Percentiles rank a stretch among this genome's conserved stretches.
Evolutionary conservation across 2,329 filamentous ascomycete species (phyloP).

Genomic region (Bimuria novae-zelandiae): DNA sequence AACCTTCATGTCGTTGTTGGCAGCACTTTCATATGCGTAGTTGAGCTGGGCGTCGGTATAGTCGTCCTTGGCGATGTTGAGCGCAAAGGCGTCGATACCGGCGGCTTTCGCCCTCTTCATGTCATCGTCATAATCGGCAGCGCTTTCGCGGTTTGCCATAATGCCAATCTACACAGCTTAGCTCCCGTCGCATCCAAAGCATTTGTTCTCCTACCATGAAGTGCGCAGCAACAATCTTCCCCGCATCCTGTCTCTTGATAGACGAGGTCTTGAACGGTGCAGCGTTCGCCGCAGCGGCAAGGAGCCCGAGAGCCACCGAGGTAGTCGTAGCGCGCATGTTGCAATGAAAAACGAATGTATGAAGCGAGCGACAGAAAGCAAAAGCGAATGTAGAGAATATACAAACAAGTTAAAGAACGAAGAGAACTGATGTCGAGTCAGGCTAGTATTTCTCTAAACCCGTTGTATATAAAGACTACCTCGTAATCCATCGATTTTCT

Average conservation of each 20-base stretch:
- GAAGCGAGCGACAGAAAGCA: conserved; percentile 10
- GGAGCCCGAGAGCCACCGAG: conserved; percentile 21
- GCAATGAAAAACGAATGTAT: not conserved
- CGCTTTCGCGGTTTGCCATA: conserved; percentile 23
- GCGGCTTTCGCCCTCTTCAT: conserved; percentile 34
- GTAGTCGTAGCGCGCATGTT: conserved; percentile 20
- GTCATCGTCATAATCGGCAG: conserved; percentile 33
- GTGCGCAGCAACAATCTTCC: conserved; percentile 31
- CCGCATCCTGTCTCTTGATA: conserved; percentile 15
- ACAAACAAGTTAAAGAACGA: conserved; percentile 6
- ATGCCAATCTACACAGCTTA: conserved; percentile 32
- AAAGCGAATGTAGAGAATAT: not conserved
- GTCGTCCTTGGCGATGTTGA: conserved; percentile 33
- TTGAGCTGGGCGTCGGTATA: conserved; percentile 28
- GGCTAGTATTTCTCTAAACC: not conserved
- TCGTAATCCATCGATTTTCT: not conserved
- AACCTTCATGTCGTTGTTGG: conserved; percentile 31
- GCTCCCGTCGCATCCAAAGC: not conserved
- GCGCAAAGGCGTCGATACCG: conserved; percentile 40
- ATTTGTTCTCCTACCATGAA: conserved; percentile 26
- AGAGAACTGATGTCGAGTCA: not conserved
- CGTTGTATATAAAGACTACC: conserved; percentile 2
- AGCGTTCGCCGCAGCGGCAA: conserved; percentile 19
- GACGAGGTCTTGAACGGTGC: conserved; percentile 16
- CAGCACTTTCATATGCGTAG: conserved; percentile 32